Evolutionary conservation across 352 stramenopile genomes (phyloP).

Genomic region (Nothophytophthora sp.): DNA sequence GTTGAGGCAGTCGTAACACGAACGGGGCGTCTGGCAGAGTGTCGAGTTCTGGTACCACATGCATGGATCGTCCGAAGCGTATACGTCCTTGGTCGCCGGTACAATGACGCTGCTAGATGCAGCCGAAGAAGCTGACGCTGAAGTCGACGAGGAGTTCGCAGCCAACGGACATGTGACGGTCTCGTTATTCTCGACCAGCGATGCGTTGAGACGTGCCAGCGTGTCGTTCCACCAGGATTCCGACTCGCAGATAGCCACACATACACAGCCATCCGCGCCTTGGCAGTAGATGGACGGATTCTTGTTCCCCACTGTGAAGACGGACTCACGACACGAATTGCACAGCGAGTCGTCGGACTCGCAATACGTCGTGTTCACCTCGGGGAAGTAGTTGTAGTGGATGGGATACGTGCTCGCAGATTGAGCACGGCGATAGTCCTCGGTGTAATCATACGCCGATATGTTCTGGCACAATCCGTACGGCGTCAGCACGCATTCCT

Average conservation of each 20-base stretch:
- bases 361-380: conserved; percentile 59
- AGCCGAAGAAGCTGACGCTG: conserved; percentile 4
- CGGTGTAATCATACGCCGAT: conserved; percentile 39
- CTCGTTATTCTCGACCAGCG: conserved; percentile 16
- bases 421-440: conserved; percentile 50
- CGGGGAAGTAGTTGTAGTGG: conserved; percentile 65
- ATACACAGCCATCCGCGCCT: conserved; percentile 43
- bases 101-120: conserved; percentile 13
- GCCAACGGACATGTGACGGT: conserved; percentile 31
- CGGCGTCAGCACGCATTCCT: conserved; percentile 54
- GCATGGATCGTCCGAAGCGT: conserved; percentile 42
- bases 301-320: conserved; percentile 34
- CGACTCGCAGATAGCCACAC: conserved; percentile 54
- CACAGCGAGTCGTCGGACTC: conserved; percentile 38
- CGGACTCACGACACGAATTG: conserved; percentile 29
- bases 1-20: conserved; percentile 67
- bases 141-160: conserved; percentile 30
- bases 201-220: conserved; percentile 28
- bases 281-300: conserved; percentile 58
- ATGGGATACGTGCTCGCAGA: conserved; percentile 35
- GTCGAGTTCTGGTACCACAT: conserved; percentile 72
- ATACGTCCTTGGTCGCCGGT: conserved; percentile 30
- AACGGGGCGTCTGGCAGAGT: conserved; percentile 37
- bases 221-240: conserved; percentile 45
- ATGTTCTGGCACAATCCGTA: conserved; percentile 43